Evolutionary conservation across 2,329 filamentous ascomycete genomes (phyloP).

Genomic region (Moelleriella libera): DNA sequence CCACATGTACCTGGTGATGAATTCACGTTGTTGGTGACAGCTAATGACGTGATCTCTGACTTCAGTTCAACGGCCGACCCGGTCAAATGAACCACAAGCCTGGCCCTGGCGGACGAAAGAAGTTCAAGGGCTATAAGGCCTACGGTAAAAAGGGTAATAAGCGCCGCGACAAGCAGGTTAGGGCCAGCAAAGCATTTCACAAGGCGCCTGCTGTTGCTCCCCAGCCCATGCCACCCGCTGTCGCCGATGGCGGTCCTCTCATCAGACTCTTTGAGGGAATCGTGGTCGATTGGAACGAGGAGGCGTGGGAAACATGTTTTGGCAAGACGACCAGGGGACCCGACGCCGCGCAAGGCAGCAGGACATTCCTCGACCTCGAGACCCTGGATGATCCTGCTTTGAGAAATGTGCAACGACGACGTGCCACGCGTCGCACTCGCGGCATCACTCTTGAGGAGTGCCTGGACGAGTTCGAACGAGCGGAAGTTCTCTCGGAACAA

Average conservation of each 20-base stretch:
- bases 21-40: no score
- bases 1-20: not conserved
- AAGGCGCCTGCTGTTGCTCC: constrained; percentile 15
- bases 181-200: constrained; percentile 22
- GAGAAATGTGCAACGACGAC: constrained; percentile 44
- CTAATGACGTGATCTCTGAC: not conserved
- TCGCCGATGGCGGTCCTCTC: constrained; percentile 42
- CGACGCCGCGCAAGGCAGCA: constrained; percentile 39
- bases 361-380: constrained; percentile 40
- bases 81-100: constrained; percentile 11
- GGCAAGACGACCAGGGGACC: constrained; percentile 12
- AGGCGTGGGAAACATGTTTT: constrained; percentile 60
- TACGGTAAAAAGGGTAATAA: constrained; percentile 36
- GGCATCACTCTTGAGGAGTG: constrained; percentile 84
- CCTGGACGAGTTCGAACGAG: constrained; percentile 85
- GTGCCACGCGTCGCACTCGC: constrained; percentile 37
- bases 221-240: constrained; percentile 21
- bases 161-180: constrained; percentile 27
- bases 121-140: constrained; percentile 28
- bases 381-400: constrained; percentile 50
- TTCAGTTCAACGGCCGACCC: constrained; percentile 7
- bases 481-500: constrained; percentile 84
- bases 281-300: constrained; percentile 69
- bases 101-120: constrained; percentile 27
- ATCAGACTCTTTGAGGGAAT: constrained; percentile 74